Percentiles rank a stretch among this genome's conserved stretches.
phyloP scores from a whole-genome alignment of 2,329 filamentous ascomycete species.

The Scleromitrula shiraiana region DNA sequence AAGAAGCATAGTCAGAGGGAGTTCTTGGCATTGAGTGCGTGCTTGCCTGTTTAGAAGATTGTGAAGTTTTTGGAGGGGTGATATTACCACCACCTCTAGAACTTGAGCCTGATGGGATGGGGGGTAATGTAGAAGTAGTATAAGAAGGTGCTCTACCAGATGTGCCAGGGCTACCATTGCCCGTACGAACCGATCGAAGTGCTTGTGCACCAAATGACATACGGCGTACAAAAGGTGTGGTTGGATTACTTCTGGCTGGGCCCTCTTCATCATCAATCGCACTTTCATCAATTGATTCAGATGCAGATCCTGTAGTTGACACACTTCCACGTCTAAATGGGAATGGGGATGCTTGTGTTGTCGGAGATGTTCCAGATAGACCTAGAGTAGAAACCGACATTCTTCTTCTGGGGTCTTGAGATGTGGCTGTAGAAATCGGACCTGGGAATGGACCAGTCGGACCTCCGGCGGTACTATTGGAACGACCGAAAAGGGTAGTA shows the following conservation, averaged over 20 bases:
- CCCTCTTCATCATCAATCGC: conserved; percentile 60
- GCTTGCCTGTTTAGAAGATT: conserved; percentile 50
- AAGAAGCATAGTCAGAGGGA: conserved; percentile 55
- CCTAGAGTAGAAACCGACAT: conserved; percentile 69
- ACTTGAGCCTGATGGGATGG: conserved; percentile 21
- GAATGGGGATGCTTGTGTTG: conserved; percentile 42
- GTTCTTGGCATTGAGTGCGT: conserved; percentile 46
- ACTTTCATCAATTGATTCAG: conserved; percentile 60
- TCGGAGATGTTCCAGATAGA: conserved; percentile 64
- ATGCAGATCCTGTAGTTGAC: conserved; percentile 57
- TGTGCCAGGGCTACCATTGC: conserved; percentile 27
- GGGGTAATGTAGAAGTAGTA: conserved; percentile 22
- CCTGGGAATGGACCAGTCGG: conserved; percentile 39
- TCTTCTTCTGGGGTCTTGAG: conserved; percentile 50
- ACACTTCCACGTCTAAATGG: conserved; percentile 58
- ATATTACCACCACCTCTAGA: conserved; percentile 19
- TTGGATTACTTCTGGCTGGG: conserved; percentile 49
- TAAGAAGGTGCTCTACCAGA: conserved; percentile 28
- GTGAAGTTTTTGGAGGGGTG: conserved; percentile 21
- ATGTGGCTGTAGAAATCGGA: conserved; percentile 40
- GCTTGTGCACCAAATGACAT: conserved; percentile 86
- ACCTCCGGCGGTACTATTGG: conserved; percentile 38
- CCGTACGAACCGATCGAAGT: conserved; percentile 30
- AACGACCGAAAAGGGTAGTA: conserved; percentile 47
- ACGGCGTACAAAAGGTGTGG: conserved; percentile 70